phyloP scores from a whole-genome alignment of 1,284 basidiomycete genomes.

The Moesziomyces sp. region DNA sequence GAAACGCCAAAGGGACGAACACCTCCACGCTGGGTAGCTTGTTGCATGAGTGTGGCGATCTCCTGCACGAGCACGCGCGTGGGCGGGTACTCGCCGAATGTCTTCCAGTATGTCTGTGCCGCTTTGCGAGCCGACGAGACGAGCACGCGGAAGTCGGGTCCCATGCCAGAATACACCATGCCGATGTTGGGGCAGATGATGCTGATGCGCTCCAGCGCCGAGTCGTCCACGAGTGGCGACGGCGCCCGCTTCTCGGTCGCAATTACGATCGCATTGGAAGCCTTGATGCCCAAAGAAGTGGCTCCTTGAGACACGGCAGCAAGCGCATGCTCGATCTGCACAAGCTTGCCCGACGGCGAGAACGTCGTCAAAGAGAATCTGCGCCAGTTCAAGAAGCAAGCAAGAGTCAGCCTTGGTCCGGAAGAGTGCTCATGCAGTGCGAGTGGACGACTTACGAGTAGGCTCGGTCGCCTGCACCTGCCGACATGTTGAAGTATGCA shows the following conservation, averaged over 20 bases:
- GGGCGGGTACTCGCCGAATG: slow-evolving; percentile 98
- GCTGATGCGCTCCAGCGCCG: slow-evolving; percentile 93
- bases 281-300: slow-evolving; percentile 98
- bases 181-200: slow-evolving; percentile 98
- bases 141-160: slow-evolving; percentile 95
- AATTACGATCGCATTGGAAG: slow-evolving; percentile 97
- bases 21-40: slow-evolving; percentile 98
- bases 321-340: slow-evolving; percentile 97
- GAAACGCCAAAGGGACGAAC: slow-evolving; percentile 98
- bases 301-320: slow-evolving; percentile 88
- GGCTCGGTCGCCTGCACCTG: slow-evolving; percentile 64
- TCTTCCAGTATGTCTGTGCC: slow-evolving; percentile 98
- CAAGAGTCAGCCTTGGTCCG: too few relatives aligned
- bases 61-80: slow-evolving; percentile 96
- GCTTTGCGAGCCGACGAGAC: slow-evolving; percentile 94
- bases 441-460: slow-evolving; percentile 52
- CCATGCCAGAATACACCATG: slow-evolving; percentile 97
- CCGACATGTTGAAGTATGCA: slow-evolving; percentile 48
- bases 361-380: slow-evolving; percentile 99
- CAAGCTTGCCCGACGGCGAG: slow-evolving; percentile 89
- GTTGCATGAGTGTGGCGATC: slow-evolving; percentile 97
- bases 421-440: not conserved
- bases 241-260: slow-evolving; percentile 99
- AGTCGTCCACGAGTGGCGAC: slow-evolving; percentile 96
- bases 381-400: slow-evolving; percentile 5